These are phyloP conservation scores for Zizania latifolia DNA, from an alignment of 176 grass and related monocot species.

Conservation along the genomic window DNA sequence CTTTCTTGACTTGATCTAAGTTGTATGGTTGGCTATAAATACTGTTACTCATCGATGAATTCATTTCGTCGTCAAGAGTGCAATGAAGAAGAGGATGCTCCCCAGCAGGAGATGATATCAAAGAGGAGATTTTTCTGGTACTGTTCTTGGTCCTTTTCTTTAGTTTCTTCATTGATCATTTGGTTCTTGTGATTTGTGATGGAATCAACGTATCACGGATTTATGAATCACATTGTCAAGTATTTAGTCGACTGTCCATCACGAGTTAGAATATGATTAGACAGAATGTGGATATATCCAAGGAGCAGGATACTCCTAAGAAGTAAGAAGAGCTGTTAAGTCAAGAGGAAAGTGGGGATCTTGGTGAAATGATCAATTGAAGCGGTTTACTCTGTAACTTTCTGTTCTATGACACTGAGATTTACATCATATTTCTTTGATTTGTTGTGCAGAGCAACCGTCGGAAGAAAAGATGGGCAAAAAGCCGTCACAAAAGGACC, in stretches of 20 bases:
- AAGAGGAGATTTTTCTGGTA: conserved; percentile 17
- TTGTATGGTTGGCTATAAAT: not conserved
- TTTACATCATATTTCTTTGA: not conserved
- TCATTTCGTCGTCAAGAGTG: not conserved
- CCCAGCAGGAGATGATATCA: not conserved
- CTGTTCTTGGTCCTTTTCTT: not conserved
- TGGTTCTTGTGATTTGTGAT: not conserved
- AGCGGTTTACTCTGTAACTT: not conserved
- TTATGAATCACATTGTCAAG: not conserved
- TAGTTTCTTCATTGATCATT: not conserved
- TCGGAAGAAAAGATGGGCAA: not conserved
- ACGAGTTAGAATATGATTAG: not conserved
- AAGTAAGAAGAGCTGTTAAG: not conserved
- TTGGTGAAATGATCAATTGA: not conserved
- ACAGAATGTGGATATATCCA: not conserved
- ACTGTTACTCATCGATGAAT: not conserved
- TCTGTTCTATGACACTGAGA: not conserved
- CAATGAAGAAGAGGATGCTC: not conserved
- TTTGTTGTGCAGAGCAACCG: conserved; percentile 20
- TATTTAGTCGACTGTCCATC: not conserved
- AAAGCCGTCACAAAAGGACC: conserved; percentile 49
- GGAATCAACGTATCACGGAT: not conserved
- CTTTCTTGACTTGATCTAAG: not conserved
- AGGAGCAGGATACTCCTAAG: not conserved
- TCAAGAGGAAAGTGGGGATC: not conserved